Evolutionary conservation across 805 yeast species (phyloP).

Genomic region (Sugiyamaella chiloensis): DNA sequence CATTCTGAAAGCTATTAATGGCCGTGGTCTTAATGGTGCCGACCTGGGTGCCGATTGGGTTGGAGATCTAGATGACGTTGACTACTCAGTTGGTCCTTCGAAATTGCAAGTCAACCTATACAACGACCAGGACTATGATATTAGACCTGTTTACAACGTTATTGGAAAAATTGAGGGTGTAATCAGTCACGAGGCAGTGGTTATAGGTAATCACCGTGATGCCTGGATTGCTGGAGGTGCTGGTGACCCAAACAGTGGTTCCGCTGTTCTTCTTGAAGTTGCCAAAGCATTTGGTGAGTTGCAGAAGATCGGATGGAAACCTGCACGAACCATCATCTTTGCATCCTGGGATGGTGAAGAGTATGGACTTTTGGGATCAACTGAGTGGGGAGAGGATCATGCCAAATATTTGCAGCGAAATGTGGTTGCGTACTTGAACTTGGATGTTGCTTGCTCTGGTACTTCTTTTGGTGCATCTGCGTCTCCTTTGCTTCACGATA

Average conservation of each 20-base stretch:
- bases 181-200: constrained; percentile 50
- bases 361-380: constrained; percentile 68
- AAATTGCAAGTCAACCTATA: constrained; percentile 48
- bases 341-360: constrained; percentile 85
- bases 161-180: constrained; percentile 59
- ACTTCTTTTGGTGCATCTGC: constrained; percentile 48
- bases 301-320: constrained; percentile 61
- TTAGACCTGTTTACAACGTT: constrained; percentile 61
- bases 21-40: constrained; percentile 46
- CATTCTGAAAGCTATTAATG: constrained; percentile 55
- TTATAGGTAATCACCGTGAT: constrained; percentile 76
- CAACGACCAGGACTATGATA: constrained; percentile 59
- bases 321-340: constrained; percentile 63
- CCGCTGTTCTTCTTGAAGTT: constrained; percentile 61
- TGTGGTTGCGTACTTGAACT: constrained; percentile 64
- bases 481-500: constrained; percentile 55
- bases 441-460: constrained; percentile 66
- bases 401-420: constrained; percentile 43
- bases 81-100: constrained; percentile 54
- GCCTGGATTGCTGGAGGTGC: constrained; percentile 81
- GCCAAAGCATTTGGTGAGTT: constrained; percentile 57
- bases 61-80: constrained; percentile 44
- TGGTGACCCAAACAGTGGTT: constrained; percentile 74
- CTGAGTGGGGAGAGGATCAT: constrained; percentile 71
- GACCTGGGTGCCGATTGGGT: constrained; percentile 45